These are phyloP conservation scores for Fusarium azukiicola DNA, from an alignment of 2,329 filamentous ascomycete species.

Conservation along the genomic window DNA sequence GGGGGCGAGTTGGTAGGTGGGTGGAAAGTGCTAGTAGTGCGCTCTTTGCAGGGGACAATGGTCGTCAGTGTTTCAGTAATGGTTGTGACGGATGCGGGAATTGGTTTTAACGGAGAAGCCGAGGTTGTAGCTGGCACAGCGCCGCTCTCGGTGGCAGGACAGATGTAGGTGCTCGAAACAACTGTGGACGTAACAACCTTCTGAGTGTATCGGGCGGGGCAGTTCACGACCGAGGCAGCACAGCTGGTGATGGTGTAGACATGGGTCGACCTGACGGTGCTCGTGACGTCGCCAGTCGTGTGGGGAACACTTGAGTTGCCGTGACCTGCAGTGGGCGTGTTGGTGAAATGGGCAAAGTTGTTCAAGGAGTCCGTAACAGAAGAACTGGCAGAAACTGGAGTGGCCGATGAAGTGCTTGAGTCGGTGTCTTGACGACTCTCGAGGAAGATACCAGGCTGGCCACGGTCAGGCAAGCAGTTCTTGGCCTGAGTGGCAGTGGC, in stretches of 20 bases:
- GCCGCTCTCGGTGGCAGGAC: slow-evolving; percentile 48
- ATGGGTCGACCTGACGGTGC: slow-evolving; percentile 51
- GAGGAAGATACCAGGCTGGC: slow-evolving; percentile 38
- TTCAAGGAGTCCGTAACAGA: not conserved
- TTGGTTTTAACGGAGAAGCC: slow-evolving; percentile 14
- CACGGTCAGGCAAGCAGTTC: slow-evolving; percentile 47
- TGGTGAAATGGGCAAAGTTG: not conserved
- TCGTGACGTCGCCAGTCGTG: slow-evolving; percentile 44
- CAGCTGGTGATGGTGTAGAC: slow-evolving; percentile 62
- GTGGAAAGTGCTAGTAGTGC: slow-evolving; percentile 51
- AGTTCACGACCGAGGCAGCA: slow-evolving; percentile 63
- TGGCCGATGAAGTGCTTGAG: slow-evolving; percentile 1
- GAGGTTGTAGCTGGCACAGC: slow-evolving; percentile 35
- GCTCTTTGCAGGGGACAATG: slow-evolving; percentile 51
- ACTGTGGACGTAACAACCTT: slow-evolving; percentile 55
- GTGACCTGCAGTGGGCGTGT: not conserved
- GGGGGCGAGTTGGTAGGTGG: slow-evolving; percentile 46
- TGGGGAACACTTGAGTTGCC: slow-evolving; percentile 26
- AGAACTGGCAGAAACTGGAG: not conserved
- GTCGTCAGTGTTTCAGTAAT: slow-evolving; percentile 53
- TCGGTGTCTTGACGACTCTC: not conserved
- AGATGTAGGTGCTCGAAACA: slow-evolving; percentile 47
- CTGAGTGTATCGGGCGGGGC: slow-evolving; percentile 62
- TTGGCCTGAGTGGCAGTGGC: slow-evolving; percentile 43
- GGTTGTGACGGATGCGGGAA: slow-evolving; percentile 44